Conservation (phyloP, 495 filamentous ascomycete genomes). For the Tuber borchii region DNA sequence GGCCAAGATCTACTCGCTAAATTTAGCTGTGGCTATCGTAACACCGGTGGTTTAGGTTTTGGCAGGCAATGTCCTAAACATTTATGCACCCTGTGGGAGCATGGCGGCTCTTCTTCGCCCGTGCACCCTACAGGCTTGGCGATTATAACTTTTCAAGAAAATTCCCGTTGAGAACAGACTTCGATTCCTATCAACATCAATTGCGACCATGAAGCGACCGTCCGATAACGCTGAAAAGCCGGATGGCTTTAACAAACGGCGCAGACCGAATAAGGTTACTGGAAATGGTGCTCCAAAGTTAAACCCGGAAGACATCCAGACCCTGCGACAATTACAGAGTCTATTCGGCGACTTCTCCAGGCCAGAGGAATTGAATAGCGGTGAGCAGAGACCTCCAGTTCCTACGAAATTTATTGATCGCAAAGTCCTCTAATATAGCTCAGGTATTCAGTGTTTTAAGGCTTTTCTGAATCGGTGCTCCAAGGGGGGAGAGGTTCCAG, state of each 20-base stretch:
- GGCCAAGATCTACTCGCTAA: too few species aligned
- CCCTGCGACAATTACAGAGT: constrained; percentile 23
- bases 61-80: not conserved
- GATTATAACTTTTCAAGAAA: not conserved
- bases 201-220: not conserved
- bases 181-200: not conserved
- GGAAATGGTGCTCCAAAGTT: not conserved
- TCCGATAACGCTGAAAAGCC: not conserved
- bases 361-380: constrained; percentile 23
- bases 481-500: constrained; percentile 19
- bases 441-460: constrained; percentile 34
- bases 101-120: not conserved
- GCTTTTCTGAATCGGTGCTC: constrained; percentile 30
- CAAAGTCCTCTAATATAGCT: not conserved
- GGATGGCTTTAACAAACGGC: constrained; percentile 26
- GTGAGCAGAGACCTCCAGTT: constrained; percentile 13
- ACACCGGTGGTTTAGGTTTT: not conserved
- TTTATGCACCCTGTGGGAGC: not conserved
- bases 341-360: constrained; percentile 34
- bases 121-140: not conserved
- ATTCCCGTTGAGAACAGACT: not conserved
- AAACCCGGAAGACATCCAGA: constrained; percentile 19
- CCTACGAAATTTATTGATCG: not conserved
- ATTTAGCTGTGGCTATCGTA: not conserved
- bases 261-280: constrained; percentile 7